Evolutionary conservation across 2,329 filamentous ascomycete species (phyloP).

Genomic region (Trichoderma sp.): DNA sequence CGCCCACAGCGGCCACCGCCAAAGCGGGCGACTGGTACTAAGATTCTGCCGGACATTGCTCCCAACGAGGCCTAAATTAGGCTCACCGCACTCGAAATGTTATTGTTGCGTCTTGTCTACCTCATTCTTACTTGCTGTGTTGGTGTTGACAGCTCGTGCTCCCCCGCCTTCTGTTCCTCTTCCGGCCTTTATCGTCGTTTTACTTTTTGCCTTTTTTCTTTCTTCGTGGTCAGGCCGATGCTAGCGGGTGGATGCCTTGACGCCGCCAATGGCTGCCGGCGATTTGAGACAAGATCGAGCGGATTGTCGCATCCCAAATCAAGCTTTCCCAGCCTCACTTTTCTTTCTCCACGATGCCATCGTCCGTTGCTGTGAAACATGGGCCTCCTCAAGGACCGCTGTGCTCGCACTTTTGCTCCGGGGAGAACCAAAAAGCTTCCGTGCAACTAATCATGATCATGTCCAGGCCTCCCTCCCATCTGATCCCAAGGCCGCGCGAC

Average conservation of each 20-base stretch:
- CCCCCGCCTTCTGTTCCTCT: background rate
- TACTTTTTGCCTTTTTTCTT: background rate
- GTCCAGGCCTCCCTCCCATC: background rate
- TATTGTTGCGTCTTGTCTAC: background rate
- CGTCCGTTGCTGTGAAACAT: slow-evolving; percentile 8
- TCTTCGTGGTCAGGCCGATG: background rate
- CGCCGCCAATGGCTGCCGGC: background rate
- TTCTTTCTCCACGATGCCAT: background rate
- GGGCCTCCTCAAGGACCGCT: background rate
- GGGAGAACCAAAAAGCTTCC: background rate
- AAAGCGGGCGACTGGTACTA: background rate
- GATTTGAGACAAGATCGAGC: background rate
- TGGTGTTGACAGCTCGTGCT: background rate
- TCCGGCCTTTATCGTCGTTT: background rate
- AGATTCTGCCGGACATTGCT: background rate
- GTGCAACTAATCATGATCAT: background rate
- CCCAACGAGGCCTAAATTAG: background rate
- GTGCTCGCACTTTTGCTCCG: background rate
- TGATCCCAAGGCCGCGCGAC: background rate
- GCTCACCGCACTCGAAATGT: slow-evolving; percentile 8
- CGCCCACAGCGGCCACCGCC: background rate
- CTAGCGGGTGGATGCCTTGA: background rate
- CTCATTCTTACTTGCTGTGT: background rate
- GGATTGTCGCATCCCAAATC: background rate
- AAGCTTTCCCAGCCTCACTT: background rate